Conservation (phyloP, 352 stramenopile species). For the Globisporangium rhizosaccharum region DNA sequence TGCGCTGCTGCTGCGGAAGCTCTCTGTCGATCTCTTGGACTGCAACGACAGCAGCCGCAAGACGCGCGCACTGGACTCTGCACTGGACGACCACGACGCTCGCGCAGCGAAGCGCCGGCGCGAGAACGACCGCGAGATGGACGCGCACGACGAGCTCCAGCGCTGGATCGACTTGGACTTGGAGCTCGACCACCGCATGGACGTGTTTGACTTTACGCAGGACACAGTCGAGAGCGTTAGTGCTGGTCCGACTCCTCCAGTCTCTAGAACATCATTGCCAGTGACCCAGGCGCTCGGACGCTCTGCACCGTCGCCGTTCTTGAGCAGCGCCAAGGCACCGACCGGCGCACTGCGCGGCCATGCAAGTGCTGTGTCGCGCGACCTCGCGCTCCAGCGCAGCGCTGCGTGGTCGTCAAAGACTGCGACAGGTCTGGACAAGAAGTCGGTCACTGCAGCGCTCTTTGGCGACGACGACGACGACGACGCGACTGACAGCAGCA, state of each 20-base stretch:
- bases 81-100: background rate
- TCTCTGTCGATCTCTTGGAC: slow-evolving; percentile 3
- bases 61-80: too few species aligned
- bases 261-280: slow-evolving; percentile 1
- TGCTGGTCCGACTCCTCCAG: background rate
- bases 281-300: slow-evolving; percentile 4
- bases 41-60: slow-evolving; percentile 1
- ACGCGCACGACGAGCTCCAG: slow-evolving; percentile 49
- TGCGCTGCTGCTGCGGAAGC: background rate
- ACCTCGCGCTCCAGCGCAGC: slow-evolving; percentile 11
- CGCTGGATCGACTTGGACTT: slow-evolving; percentile 60
- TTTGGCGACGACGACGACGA: slow-evolving; percentile 41
- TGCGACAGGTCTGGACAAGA: slow-evolving; percentile 22
- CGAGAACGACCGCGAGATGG: slow-evolving; percentile 25
- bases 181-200: slow-evolving; percentile 51
- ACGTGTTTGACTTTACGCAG: slow-evolving; percentile 43
- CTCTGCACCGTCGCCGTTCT: slow-evolving; percentile 4
- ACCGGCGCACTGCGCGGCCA: slow-evolving; percentile 16
- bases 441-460: slow-evolving; percentile 43
- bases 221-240: slow-evolving; percentile 1
- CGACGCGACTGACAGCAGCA: slow-evolving; percentile 11
- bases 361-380: background rate
- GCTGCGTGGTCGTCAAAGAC: slow-evolving; percentile 6
- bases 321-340: slow-evolving; percentile 4
- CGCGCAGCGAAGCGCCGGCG: slow-evolving; percentile 13